Evolutionary conservation across 495 filamentous ascomycete species (phyloP).

Genomic region (Neurospora africana): DNA sequence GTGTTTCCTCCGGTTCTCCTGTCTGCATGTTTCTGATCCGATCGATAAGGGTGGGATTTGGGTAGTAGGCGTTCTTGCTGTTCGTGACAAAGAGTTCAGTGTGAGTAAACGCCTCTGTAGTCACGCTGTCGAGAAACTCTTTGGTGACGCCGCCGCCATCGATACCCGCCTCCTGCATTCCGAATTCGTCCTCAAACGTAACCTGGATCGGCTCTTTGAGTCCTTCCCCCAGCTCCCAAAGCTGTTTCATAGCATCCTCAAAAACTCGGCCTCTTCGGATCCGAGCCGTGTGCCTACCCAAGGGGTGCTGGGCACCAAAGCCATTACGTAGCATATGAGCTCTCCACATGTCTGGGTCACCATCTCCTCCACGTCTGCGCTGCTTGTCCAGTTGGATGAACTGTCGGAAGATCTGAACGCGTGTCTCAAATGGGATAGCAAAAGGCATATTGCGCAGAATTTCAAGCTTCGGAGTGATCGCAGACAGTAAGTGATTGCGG

Average conservation of each 20-base stretch:
- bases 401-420: constrained; percentile 88
- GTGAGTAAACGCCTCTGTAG: constrained; percentile 66
- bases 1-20: constrained; percentile 31
- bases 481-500: constrained; percentile 56
- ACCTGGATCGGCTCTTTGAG: constrained; percentile 98
- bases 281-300: constrained; percentile 66
- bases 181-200: constrained; percentile 88
- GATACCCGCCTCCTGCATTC: constrained; percentile 80
- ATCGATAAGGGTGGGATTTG: constrained; percentile 73
- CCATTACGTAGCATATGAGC: constrained; percentile 22
- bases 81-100: constrained; percentile 65
- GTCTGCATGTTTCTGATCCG: constrained; percentile 29
- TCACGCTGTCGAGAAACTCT: constrained; percentile 89
- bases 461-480: constrained; percentile 74
- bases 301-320: constrained; percentile 19
- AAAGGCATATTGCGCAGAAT: constrained; percentile 95
- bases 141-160: constrained; percentile 97
- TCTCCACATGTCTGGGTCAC: constrained; percentile 75
- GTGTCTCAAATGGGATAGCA: constrained; percentile 82
- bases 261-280: constrained; percentile 76
- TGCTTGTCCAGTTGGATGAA: constrained; percentile 79
- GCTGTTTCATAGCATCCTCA: constrained; percentile 74
- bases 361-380: constrained; percentile 59
- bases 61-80: constrained; percentile 81
- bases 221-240: constrained; percentile 68